Base-by-base conservation (phyloP, 805 yeast genomes). In the Pichia occidentalis region DNA sequence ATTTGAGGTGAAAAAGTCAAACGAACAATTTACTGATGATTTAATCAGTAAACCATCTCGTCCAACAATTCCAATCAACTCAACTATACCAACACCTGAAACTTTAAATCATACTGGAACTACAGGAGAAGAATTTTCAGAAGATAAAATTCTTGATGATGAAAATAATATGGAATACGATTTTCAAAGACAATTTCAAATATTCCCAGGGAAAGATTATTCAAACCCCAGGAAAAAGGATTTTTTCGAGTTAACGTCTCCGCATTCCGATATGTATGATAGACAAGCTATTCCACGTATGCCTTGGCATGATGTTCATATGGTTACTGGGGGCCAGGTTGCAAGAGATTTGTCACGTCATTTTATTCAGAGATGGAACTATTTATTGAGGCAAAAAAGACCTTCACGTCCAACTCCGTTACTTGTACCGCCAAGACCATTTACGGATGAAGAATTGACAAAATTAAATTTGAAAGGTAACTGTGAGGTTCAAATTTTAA, bases 261-360 rank as follows among this genome's bases (percentile, higher is more conserved):
- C 98, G 2, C 86, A 80, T 52, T 94, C 85, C 35, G 85, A 85
- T 17, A 82, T 90, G 92, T 86, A 86, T 54, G 95, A 92, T 58
- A 72, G 99, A 43, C 66, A 71, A 12, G 59, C 59, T 14, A 71
- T 75, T 16, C 97, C 98, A 2, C 74, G 99, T 51, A 92, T 92
- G 99, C 98, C 98, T 8, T 92, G 98, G 99, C 99, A 92, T 60
- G 99, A 92, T 69, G 85, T 92, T 26, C 97, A 92, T 49, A 92
- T 88, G 95, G 77, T 87, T 63, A 78, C 94, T 1, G 75, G 88
- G 3, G 99, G 99, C 11, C 94, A 88, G 52, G 77, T 88, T 4
- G 98, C 97, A 0, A 71, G 97, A 43, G 99, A 92, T 58, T 61
- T 90, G 36, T 74, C 95, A 0, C 74, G 98, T 40, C 97, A 92